Conservation (phyloP, 2,329 filamentous ascomycete genomes). For the Colletotrichum tropicale region DNA sequence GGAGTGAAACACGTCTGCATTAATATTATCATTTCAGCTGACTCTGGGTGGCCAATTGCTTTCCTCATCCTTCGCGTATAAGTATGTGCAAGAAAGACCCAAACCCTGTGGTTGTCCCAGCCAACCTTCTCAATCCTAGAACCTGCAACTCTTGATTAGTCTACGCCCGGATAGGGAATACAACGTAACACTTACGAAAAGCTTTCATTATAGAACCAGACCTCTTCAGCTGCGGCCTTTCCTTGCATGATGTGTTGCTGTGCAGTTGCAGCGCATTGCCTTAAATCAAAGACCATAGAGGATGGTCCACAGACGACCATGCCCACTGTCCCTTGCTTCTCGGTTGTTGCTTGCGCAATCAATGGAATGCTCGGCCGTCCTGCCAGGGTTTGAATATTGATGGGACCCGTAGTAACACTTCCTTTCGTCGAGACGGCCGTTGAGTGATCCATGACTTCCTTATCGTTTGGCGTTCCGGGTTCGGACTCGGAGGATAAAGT, state of each 20-base stretch:
- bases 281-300: constrained; percentile 26
- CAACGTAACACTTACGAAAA: constrained; percentile 23
- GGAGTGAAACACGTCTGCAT: background rate
- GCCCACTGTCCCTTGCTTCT: constrained; percentile 17
- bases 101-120: background rate
- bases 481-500: background rate
- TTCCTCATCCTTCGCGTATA: background rate
- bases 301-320: constrained; percentile 27
- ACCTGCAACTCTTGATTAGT: background rate
- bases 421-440: background rate
- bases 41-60: background rate
- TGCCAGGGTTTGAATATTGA: background rate
- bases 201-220: constrained; percentile 28
- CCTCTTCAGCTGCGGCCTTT: constrained; percentile 13
- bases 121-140: background rate
- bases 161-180: no score
- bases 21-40: background rate
- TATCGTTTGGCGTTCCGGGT: background rate
- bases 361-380: constrained; percentile 22
- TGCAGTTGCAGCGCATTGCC: constrained; percentile 20
- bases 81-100: background rate
- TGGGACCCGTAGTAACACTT: background rate
- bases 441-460: background rate
- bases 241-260: constrained; percentile 2
- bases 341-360: background rate